Conservation (phyloP, 1,284 basidiomycete species). For the Tylopilus sp. region DNA sequence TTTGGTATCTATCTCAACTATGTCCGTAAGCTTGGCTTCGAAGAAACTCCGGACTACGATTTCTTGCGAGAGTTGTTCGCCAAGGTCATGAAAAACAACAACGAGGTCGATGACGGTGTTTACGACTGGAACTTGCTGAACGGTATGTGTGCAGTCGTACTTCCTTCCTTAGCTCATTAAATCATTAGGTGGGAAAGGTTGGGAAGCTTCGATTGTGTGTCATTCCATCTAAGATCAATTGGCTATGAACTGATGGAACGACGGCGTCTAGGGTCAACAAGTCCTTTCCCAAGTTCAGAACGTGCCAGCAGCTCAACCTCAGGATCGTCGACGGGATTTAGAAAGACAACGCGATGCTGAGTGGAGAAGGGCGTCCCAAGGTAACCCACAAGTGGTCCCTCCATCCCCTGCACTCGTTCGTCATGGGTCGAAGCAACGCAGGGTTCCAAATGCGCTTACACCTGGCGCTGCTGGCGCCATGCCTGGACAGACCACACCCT, state of each 20-base stretch:
- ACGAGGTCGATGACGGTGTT: slow-evolving; percentile 88
- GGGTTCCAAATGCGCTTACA: slow-evolving; percentile 51
- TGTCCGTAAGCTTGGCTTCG: slow-evolving; percentile 92
- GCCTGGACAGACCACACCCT: slow-evolving; percentile 56
- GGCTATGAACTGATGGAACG: slow-evolving; percentile 15
- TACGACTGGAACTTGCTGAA: slow-evolving; percentile 98
- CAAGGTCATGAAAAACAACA: slow-evolving; percentile 86
- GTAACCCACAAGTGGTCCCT: slow-evolving; percentile 50
- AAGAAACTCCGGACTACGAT: slow-evolving; percentile 96
- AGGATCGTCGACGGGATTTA: slow-evolving; percentile 55
- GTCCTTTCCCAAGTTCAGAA: slow-evolving; percentile 61
- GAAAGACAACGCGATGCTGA: slow-evolving; percentile 49
- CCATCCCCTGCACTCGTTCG: slow-evolving; percentile 75
- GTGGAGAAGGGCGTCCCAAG: slow-evolving; percentile 50
- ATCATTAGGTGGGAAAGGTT: slow-evolving; percentile 79
- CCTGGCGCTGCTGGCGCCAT: slow-evolving; percentile 45
- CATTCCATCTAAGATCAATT: slow-evolving; percentile 2
- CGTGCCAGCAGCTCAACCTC: slow-evolving; percentile 42
- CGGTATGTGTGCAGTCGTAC: slow-evolving; percentile 56
- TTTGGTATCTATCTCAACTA: slow-evolving; percentile 98
- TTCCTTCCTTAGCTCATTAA: slow-evolving; percentile 8
- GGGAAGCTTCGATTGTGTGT: slow-evolving; percentile 82
- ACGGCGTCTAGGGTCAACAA: slow-evolving; percentile 46
- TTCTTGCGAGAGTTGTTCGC: slow-evolving; percentile 93
- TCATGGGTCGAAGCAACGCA: slow-evolving; percentile 64